Evolutionary conservation across 768 basidiomycete species (phyloP).

Genomic region (Termitomyces titanicus): DNA sequence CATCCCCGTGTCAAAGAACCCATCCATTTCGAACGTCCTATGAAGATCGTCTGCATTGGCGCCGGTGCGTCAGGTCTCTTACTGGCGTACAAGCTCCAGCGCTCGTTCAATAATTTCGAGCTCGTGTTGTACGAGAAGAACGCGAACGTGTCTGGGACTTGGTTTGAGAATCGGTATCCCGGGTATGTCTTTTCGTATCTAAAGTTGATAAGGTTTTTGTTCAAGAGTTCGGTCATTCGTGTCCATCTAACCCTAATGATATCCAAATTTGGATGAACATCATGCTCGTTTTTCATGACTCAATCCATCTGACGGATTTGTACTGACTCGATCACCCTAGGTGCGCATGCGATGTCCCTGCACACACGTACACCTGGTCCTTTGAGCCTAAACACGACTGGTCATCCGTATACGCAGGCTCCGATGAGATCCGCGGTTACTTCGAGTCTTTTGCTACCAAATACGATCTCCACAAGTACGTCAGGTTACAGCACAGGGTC

Average conservation of each 20-base stretch:
- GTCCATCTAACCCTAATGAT: no score
- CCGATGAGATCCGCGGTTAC: conserved; percentile 27
- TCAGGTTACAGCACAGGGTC: conserved; percentile 24
- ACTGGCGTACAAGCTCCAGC: conserved; percentile 29
- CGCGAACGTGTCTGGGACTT: conserved; percentile 27
- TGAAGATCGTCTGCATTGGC: conserved; percentile 30
- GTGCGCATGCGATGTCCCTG: conserved; percentile 29
- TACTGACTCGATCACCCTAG: conserved; percentile 9
- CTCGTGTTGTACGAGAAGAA: conserved; percentile 33
- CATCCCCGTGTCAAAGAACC: conserved; percentile 17
- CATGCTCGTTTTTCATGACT: no score
- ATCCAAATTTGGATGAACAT: no score
- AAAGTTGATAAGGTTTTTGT: background rate
- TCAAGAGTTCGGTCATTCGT: no score
- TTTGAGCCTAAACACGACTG: conserved; percentile 30
- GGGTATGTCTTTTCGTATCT: conserved; percentile 21
- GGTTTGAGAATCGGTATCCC: conserved; percentile 34
- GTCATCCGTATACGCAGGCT: conserved; percentile 28
- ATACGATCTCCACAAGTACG: conserved; percentile 28
- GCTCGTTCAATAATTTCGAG: conserved; percentile 29
- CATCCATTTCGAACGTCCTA: conserved; percentile 23
- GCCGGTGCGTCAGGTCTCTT: conserved; percentile 33
- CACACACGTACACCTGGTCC: conserved; percentile 30
- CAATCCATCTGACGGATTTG: background rate
- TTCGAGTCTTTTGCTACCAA: conserved; percentile 26